Evolutionary conservation across 23 red algal genomes (phyloP).

Genomic region (Gracilaria vermiculophylla): DNA sequence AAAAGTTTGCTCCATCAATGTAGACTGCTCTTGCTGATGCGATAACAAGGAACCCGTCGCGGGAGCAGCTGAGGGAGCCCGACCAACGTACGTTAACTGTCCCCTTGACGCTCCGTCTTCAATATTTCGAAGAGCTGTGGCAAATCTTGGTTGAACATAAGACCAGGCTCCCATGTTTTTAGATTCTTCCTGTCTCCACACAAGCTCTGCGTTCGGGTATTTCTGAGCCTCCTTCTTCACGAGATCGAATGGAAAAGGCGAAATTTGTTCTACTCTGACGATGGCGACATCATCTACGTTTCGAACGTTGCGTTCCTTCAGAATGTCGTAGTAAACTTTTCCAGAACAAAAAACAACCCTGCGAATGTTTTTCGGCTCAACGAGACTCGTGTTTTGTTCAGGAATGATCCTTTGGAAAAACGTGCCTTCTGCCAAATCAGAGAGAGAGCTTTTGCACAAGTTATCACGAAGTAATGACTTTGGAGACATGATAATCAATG

Average conservation of each 20-base stretch:
- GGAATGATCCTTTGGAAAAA: conserved; percentile 82
- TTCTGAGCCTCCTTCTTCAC: conserved; percentile 74
- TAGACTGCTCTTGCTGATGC: conserved; percentile 79
- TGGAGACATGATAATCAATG: conserved; percentile 92
- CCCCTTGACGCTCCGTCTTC: conserved; percentile 47
- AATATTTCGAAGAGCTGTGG: conserved; percentile 76
- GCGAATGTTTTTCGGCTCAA: conserved; percentile 68
- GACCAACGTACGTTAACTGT: conserved; percentile 77
- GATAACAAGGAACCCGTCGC: conserved; percentile 80
- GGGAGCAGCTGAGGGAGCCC: conserved; percentile 88
- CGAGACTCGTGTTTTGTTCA: conserved; percentile 37
- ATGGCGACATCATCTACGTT: conserved; percentile 85
- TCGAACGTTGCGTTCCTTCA: conserved; percentile 75
- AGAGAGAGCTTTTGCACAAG: conserved; percentile 62
- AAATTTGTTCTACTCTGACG: conserved; percentile 93
- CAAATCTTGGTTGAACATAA: conserved; percentile 91
- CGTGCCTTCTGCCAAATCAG: conserved; percentile 77
- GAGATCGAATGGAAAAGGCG: conserved; percentile 92
- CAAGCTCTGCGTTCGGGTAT: conserved; percentile 91
- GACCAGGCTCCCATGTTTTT: conserved; percentile 99
- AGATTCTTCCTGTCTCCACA: conserved; percentile 97
- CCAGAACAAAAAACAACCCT: conserved; percentile 90
- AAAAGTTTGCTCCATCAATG: conserved; percentile 68
- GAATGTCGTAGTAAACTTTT: conserved; percentile 95
- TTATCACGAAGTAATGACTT: conserved; percentile 91